These are phyloP conservation scores for Lentinula detonsa DNA, from an alignment of 768 basidiomycete genomes.

Conservation along the genomic window DNA sequence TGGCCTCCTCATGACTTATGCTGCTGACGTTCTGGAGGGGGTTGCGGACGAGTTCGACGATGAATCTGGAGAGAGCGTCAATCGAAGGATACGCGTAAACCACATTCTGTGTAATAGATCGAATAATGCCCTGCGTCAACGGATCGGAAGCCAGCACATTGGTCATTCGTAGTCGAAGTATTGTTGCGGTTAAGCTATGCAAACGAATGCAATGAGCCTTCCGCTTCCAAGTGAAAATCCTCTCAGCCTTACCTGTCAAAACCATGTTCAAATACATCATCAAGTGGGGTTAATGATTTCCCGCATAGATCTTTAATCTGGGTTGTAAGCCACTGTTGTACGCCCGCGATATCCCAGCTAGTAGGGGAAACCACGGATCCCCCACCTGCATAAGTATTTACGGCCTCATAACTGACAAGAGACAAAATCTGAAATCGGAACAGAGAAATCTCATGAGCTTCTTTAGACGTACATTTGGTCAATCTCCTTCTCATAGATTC, in stretches of 20 bases:
- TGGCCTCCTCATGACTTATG: constrained; percentile 10
- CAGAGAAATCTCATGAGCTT: not conserved
- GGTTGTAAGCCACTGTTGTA: constrained; percentile 13
- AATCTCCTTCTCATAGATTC: constrained; percentile 33
- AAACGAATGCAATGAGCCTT: not conserved
- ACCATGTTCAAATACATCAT: constrained; percentile 22
- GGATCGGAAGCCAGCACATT: constrained; percentile 21
- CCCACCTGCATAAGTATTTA: not conserved
- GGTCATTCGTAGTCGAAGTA: constrained; percentile 28
- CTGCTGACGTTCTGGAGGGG: not conserved
- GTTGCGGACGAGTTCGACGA: constrained; percentile 8
- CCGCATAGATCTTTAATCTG: constrained; percentile 14
- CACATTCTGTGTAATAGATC: constrained; percentile 12
- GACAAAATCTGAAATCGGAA: too few species aligned
- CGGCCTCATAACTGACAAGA: not conserved
- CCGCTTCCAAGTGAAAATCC: not conserved
- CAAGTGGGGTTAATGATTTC: not conserved
- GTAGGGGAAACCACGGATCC: constrained; percentile 14
- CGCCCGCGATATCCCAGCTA: constrained; percentile 5
- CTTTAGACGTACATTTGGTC: constrained; percentile 22
- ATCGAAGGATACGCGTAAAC: constrained; percentile 23
- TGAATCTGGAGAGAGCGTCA: constrained; percentile 14
- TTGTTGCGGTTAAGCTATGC: constrained; percentile 14
- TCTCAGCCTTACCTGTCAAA: constrained; percentile 18
- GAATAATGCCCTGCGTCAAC: constrained; percentile 4